Evolutionary conservation across 129 eudicot species (phyloP), one percentile per base, ranked within the genome.

Genomic region (Glebionis coronaria): DNA sequence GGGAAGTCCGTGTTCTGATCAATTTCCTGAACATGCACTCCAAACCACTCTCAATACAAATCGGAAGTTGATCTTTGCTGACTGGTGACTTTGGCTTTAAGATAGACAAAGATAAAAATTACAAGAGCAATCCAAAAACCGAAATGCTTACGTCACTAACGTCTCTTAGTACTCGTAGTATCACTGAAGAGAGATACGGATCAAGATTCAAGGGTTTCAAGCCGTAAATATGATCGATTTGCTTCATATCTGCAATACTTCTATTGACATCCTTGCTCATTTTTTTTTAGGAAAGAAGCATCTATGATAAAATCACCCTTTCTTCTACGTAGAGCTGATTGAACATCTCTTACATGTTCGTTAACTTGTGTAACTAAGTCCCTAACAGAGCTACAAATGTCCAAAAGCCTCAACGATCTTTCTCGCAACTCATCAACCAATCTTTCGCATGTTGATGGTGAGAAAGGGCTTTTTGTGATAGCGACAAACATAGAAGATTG

Each of bases 1-100:
- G 76, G 16, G 73, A 69, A 29, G 79, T 77, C 57, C 84, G 82
- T 65, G 87, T 72, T 70, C 60, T 73, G 35, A 76, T 79, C 79
- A 85, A 70, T 53, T 56, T 67, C 69, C 83, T 77, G 70, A 76
- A 76, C 69, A 76, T 52, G 74, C 73, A 67, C 56, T 73, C 82
- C 69, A 85, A 73, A 18, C 71, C 82, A 70, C 53, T 53, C 79
- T 82, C 80, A 12, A 35, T 14, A 42, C 31, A 74, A 49, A 66
- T 12, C 49, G 12, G 68, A 0, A 31, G 68, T 57, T 67, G 68
- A 29, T 74, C 78, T 44, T 65, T 66, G 27, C 72, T 65, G 46
- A 49, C 64, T 64, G 65, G 46, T 27, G 77, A n/a, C 25, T 81
- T 84, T 45, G 72, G 60, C 57, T 81, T 81, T 14, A 56, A 50